Evolutionary conservation across 2,329 filamentous ascomycete genomes (phyloP).

Genomic region (Fonsecaea monophora): DNA sequence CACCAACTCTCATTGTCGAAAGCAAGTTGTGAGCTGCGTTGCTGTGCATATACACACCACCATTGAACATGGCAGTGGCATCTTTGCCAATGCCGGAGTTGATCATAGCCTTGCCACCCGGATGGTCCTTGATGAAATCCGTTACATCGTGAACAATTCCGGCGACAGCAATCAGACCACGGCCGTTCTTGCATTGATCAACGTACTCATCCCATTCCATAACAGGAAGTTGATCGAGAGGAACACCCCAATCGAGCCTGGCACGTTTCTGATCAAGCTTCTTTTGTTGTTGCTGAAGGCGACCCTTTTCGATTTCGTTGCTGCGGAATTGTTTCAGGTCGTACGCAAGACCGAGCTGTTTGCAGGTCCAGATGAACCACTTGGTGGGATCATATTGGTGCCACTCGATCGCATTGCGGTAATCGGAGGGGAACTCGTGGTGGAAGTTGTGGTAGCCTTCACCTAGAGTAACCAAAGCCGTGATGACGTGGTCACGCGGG

Average conservation of each 20-base stretch:
- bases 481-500: conserved; percentile 85
- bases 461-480: conserved; percentile 81
- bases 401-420: conserved; percentile 91
- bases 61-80: conserved; percentile 89
- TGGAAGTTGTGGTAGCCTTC: conserved; percentile 97
- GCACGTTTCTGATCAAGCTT: conserved; percentile 88
- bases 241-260: conserved; percentile 83
- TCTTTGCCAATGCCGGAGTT: conserved; percentile 83
- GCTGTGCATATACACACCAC: conserved; percentile 86
- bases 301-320: conserved; percentile 93
- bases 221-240: conserved; percentile 83
- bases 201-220: conserved; percentile 88
- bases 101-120: conserved; percentile 89
- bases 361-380: conserved; percentile 85
- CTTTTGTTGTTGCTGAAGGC: conserved; percentile 87
- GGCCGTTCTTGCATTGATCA: conserved; percentile 76
- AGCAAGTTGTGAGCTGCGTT: conserved; percentile 89
- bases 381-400: conserved; percentile 92
- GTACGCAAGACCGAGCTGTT: conserved; percentile 81
- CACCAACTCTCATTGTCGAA: conserved; percentile 85
- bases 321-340: conserved; percentile 89
- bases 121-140: conserved; percentile 86
- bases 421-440: conserved; percentile 92
- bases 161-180: conserved; percentile 76
- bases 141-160: conserved; percentile 86